Conservation (phyloP, 352 stramenopile species). For the Pythium brassicae region DNA sequence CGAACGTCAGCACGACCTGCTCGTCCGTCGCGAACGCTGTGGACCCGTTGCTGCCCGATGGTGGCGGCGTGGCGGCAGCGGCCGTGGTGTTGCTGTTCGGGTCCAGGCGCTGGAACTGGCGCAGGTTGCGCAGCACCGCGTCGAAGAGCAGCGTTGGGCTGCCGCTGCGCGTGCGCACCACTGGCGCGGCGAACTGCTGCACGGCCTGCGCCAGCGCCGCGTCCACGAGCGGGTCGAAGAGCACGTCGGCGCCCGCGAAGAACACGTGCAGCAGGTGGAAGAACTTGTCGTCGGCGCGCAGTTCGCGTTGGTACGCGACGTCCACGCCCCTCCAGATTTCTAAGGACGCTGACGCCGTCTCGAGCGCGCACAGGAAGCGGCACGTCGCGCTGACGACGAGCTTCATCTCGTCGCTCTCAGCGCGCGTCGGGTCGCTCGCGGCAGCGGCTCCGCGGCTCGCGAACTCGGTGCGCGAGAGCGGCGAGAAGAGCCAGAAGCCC, state of each 20-base stretch:
- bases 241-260: slow-evolving; percentile 62
- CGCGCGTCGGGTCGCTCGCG: slow-evolving; percentile 23
- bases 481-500: slow-evolving; percentile 65
- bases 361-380: slow-evolving; percentile 58
- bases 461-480: slow-evolving; percentile 67
- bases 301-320: slow-evolving; percentile 2
- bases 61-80: background rate
- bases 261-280: slow-evolving; percentile 75
- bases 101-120: slow-evolving; percentile 44
- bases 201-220: slow-evolving; percentile 43
- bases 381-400: slow-evolving; percentile 65
- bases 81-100: slow-evolving; percentile 4
- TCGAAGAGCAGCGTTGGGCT: slow-evolving; percentile 32
- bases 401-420: slow-evolving; percentile 67
- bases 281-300: slow-evolving; percentile 61
- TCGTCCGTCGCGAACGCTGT: slow-evolving; percentile 40
- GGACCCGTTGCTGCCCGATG: slow-evolving; percentile 6
- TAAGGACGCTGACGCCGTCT: slow-evolving; percentile 13
- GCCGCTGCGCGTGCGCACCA: slow-evolving; percentile 12
- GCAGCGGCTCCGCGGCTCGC: slow-evolving; percentile 10
- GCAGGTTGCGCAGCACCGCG: slow-evolving; percentile 44
- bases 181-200: slow-evolving; percentile 31
- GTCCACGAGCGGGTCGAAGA: slow-evolving; percentile 68
- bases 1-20: slow-evolving; percentile 56
- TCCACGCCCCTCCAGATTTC: background rate